Percentiles rank a stretch among this genome's conserved stretches.
These are phyloP conservation scores for Saprolegnia diclina DNA, from an alignment of 352 stramenopile genomes.

Conservation along the genomic window DNA sequence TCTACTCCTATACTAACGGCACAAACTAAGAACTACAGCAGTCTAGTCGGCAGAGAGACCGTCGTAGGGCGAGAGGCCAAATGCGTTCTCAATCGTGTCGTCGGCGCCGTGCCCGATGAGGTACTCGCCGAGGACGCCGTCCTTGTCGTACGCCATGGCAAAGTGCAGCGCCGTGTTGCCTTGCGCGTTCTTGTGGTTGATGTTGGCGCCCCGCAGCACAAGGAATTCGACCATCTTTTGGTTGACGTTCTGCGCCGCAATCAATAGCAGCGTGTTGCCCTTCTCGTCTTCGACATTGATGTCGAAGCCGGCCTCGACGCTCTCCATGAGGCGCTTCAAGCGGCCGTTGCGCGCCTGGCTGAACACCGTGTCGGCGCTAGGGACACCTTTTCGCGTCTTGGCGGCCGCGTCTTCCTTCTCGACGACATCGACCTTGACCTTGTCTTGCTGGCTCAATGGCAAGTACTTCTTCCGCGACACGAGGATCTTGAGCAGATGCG, in stretches of 20 bases:
- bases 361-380: conserved; percentile 79
- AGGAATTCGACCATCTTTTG: conserved; percentile 85
- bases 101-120: conserved; percentile 90
- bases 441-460: conserved; percentile 72
- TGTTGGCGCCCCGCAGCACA: conserved; percentile 69
- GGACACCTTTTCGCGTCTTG: conserved; percentile 32
- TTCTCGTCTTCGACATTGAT: conserved; percentile 89
- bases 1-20: too few species aligned
- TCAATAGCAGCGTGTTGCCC: conserved; percentile 88
- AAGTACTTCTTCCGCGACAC: conserved; percentile 81
- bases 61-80: conserved; percentile 91
- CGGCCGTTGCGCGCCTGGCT: conserved; percentile 86
- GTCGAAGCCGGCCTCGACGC: conserved; percentile 83
- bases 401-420: conserved; percentile 45
- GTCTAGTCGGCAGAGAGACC: conserved; percentile 41
- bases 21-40: not conserved
- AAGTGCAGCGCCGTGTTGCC: conserved; percentile 93
- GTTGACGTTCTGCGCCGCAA: conserved; percentile 89
- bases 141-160: conserved; percentile 89
- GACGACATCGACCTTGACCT: conserved; percentile 43
- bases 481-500: conserved; percentile 89
- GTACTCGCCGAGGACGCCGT: conserved; percentile 87
- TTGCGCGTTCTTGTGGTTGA: conserved; percentile 89
- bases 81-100: conserved; percentile 92
- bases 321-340: conserved; percentile 85